These are phyloP conservation scores for Beauveria sp. DNA, from an alignment of 2,329 filamentous ascomycete genomes.

Conservation along the genomic window DNA sequence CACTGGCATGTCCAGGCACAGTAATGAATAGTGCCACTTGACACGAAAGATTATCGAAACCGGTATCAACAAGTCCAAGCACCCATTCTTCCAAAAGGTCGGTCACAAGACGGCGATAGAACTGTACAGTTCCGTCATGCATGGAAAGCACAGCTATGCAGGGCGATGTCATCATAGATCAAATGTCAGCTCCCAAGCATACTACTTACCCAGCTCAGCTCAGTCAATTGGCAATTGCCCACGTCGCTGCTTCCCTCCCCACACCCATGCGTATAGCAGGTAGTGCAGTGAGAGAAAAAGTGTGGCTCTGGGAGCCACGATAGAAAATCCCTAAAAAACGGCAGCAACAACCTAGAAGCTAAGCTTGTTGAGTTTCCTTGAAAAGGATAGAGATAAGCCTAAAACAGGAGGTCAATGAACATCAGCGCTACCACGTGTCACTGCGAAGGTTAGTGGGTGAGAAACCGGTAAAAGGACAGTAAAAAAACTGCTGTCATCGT, in stretches of 20 bases:
- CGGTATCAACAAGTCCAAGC: neutral
- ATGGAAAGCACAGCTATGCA: neutral
- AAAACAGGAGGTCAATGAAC: neutral
- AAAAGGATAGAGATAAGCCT: neutral
- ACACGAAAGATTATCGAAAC: neutral
- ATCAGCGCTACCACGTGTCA: constrained; percentile 17
- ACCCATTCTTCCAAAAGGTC: constrained; percentile 9
- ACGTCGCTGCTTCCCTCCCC: constrained; percentile 33
- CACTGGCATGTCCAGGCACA: constrained; percentile 4
- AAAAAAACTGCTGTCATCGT: neutral
- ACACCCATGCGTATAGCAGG: constrained; percentile 38
- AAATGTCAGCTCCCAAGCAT: neutral
- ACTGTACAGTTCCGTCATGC: constrained; percentile 2
- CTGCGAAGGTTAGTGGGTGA: constrained; percentile 24
- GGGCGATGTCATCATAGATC: neutral
- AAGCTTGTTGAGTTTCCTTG: neutral
- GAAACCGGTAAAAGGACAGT: neutral
- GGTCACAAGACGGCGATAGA: constrained; percentile 8
- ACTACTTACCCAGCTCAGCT: neutral
- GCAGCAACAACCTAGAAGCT: neutral
- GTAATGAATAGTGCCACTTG: constrained; percentile 1
- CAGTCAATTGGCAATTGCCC: neutral
- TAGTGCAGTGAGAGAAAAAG: constrained; percentile 44
- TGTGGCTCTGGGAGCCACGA: constrained; percentile 17
- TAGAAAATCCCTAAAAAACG: neutral